Evolutionary conservation across 148 eudicot species (phyloP).

Genomic region (Rhododendron vialii): DNA sequence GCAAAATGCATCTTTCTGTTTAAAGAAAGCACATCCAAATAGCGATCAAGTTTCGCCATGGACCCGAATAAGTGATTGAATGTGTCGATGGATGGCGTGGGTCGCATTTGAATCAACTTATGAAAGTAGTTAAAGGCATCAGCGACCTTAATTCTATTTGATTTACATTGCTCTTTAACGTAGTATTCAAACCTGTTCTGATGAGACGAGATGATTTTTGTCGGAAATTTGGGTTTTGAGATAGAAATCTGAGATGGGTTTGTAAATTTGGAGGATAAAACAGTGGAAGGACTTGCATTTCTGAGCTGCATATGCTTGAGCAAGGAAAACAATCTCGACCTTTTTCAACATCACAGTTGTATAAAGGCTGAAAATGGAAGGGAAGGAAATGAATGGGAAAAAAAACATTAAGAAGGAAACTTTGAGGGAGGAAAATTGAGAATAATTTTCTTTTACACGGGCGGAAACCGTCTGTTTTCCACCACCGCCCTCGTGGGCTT

Average conservation of each 20-base stretch:
- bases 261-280: not conserved
- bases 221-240: not conserved
- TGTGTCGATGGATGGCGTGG: slow-evolving; percentile 4
- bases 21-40: slow-evolving; percentile 1
- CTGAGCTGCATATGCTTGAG: not conserved
- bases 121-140: slow-evolving; percentile 1
- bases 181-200: not conserved
- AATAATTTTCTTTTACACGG: no score
- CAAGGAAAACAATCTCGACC: not conserved
- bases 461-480: no score
- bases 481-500: no score
- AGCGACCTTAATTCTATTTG: not conserved
- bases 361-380: no score
- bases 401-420: no score
- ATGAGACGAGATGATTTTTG: not conserved
- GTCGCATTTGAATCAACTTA: slow-evolving; percentile 2
- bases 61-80: slow-evolving; percentile 9
- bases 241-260: not conserved
- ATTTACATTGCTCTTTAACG: slow-evolving; percentile 6
- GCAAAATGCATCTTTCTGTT: not conserved
- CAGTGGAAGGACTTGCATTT: not conserved
- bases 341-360: not conserved
- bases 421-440: no score
- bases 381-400: no score
- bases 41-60: not conserved